phyloP scores from a whole-genome alignment of 805 yeast species.

The Torulaspora franciscae region DNA sequence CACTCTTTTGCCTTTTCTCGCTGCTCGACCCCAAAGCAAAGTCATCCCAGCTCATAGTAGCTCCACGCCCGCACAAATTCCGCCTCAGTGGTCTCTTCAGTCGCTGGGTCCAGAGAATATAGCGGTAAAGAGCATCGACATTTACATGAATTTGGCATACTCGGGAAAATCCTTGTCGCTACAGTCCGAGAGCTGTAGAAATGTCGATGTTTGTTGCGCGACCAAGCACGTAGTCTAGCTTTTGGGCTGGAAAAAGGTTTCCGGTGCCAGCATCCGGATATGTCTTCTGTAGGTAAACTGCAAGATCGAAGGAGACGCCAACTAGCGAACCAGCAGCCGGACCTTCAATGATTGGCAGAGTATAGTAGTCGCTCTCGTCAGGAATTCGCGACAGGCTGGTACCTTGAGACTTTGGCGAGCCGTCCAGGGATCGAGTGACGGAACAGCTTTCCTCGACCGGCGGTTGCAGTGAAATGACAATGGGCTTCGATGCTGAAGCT shows the following conservation, averaged over 20 bases:
- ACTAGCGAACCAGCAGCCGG: not conserved
- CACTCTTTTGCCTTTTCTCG: not conserved
- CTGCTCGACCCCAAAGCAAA: not conserved
- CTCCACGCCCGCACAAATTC: not conserved
- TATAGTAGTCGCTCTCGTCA: not conserved
- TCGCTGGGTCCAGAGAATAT: not conserved
- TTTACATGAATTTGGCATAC: not conserved
- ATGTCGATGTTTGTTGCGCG: no score
- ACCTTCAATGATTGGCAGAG: slow-evolving; percentile 1
- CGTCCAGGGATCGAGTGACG: no score
- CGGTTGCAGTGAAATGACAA: no score
- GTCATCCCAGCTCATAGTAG: not conserved
- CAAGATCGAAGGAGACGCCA: slow-evolving; percentile 3
- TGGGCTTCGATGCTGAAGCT: no score
- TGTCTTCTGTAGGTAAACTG: slow-evolving; percentile 1
- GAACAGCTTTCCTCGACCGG: no score
- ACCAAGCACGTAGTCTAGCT: not conserved
- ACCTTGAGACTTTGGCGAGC: not conserved
- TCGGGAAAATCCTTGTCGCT: not conserved
- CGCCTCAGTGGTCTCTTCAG: not conserved
- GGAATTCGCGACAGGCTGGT: not conserved
- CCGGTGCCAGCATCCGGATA: not conserved
- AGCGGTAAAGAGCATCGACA: not conserved
- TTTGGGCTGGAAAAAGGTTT: not conserved
- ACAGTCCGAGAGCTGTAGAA: not conserved